Percentiles rank a stretch among this genome's conserved stretches.
Conservation (phyloP, 768 basidiomycete species). For the Suillus variegatus region DNA sequence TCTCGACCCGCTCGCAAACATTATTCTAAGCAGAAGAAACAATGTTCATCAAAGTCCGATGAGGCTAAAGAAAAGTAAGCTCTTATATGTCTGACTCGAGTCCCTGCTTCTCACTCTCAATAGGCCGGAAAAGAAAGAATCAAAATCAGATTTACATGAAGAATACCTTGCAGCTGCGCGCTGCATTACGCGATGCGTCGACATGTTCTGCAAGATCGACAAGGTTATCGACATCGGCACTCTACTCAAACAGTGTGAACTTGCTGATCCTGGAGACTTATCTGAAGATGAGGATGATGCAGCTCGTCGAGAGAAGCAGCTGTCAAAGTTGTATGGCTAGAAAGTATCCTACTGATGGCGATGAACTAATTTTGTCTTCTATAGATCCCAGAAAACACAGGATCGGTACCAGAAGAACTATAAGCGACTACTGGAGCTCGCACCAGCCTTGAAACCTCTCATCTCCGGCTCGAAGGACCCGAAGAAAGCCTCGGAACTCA, state of each 20-base stretch:
- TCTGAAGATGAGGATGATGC: background rate
- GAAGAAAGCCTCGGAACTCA: background rate
- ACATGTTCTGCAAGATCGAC: background rate
- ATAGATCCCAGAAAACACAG: background rate
- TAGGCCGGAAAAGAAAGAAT: background rate
- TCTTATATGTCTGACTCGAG: too few relatives aligned
- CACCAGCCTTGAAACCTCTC: background rate
- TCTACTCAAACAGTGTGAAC: background rate
- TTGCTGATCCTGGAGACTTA: background rate
- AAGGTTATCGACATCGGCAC: background rate
- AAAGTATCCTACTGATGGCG: background rate
- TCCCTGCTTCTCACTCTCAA: too few relatives aligned
- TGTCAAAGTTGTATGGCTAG: background rate
- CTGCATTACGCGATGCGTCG: background rate
- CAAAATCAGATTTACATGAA: background rate
- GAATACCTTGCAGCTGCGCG: background rate
- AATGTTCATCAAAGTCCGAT: too few relatives aligned
- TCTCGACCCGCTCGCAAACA: too few relatives aligned
- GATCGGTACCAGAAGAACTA: background rate
- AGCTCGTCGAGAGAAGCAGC: background rate
- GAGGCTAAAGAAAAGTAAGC: too few relatives aligned
- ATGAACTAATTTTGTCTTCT: too few relatives aligned
- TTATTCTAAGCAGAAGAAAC: too few relatives aligned
- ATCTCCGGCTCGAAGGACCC: background rate
- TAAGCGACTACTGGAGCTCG: background rate